phyloP scores from a whole-genome alignment of 2,329 filamentous ascomycete genomes.

The Sclerotinia borealis region DNA sequence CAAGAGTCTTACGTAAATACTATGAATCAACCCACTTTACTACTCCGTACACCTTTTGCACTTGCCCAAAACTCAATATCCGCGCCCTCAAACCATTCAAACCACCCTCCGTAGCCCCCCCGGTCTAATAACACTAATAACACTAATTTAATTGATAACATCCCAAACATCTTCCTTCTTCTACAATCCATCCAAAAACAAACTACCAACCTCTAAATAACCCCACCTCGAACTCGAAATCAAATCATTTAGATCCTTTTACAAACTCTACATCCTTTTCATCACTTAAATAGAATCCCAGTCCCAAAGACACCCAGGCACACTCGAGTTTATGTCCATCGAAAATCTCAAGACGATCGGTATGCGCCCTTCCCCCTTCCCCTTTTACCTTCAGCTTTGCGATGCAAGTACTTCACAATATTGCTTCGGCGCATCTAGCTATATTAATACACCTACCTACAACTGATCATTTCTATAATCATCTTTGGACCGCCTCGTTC shows the following conservation, averaged over 20 bases:
- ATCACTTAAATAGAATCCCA: slow-evolving; percentile 7
- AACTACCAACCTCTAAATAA: slow-evolving; percentile 12
- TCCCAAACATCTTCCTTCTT: background rate
- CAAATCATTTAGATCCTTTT: slow-evolving; percentile 16
- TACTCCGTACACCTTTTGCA: background rate
- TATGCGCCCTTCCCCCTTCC: slow-evolving; percentile 40
- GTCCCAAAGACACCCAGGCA: slow-evolving; percentile 43
- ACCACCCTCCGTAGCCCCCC: too few relatives aligned
- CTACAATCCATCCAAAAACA: background rate
- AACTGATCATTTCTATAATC: background rate
- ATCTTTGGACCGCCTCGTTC: background rate
- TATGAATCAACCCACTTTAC: background rate
- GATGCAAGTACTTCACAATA: background rate
- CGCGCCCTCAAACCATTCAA: too few relatives aligned
- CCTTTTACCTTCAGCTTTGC: background rate
- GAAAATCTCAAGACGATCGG: slow-evolving; percentile 97
- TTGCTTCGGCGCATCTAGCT: background rate
- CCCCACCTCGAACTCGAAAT: slow-evolving; percentile 19
- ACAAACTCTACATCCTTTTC: background rate
- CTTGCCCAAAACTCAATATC: background rate
- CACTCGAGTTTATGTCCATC: slow-evolving; percentile 95
- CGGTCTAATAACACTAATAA: background rate
- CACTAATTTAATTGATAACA: background rate
- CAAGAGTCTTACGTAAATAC: background rate
- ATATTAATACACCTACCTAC: background rate